These are phyloP conservation scores for Telopea speciosissima DNA, from an alignment of 177 flowering plant species.

Conservation along the genomic window DNA sequence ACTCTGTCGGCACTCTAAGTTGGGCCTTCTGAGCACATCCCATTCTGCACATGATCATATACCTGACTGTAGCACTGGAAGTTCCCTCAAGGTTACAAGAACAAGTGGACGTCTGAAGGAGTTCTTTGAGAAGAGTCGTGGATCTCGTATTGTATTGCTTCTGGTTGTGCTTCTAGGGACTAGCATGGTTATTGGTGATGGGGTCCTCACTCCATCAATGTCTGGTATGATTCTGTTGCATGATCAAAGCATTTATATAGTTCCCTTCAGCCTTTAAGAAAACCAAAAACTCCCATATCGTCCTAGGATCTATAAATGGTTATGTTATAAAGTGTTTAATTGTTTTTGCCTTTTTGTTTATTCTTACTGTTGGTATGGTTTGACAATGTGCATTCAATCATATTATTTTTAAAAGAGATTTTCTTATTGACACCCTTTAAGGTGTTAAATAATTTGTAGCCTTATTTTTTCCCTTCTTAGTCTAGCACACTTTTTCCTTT, in stretches of 20 bases:
- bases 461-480: no score
- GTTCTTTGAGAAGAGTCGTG: conserved; percentile 34
- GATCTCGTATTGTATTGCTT: conserved; percentile 30
- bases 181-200: conserved; percentile 53
- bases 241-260: not conserved
- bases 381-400: no score
- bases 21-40: conserved; percentile 28
- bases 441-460: no score
- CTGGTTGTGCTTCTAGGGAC: conserved; percentile 45
- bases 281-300: not conserved
- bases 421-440: no score
- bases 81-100: conserved; percentile 23
- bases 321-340: not conserved
- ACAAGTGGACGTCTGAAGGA: conserved; percentile 24
- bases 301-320: not conserved
- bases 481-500: no score
- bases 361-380: no score
- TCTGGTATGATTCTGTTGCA: conserved; percentile 31
- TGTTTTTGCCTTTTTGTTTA: not conserved
- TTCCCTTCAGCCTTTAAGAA: not conserved
- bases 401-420: no score
- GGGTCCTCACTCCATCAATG: conserved; percentile 50
- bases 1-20: conserved; percentile 34
- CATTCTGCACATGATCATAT: conserved; percentile 18
- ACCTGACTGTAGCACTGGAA: conserved; percentile 12